Evolutionary conservation across 192 early-diverging fungal species (phyloP).

Genomic region (Gorgonomyces haynaldii): DNA sequence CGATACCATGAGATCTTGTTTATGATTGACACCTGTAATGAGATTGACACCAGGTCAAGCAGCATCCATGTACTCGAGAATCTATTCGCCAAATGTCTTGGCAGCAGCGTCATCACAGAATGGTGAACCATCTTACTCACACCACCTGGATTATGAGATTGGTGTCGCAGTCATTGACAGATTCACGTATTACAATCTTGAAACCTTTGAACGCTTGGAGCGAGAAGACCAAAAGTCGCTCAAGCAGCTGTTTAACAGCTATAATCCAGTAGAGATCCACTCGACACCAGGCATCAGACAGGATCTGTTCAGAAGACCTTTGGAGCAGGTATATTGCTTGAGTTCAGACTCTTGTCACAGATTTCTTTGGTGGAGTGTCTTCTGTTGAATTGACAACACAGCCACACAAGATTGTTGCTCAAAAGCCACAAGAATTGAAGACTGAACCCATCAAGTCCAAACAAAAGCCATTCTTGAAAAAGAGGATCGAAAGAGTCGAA

Average conservation of each 20-base stretch:
- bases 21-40: constrained; percentile 98
- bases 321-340: constrained; percentile 54
- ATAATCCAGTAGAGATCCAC: constrained; percentile 57
- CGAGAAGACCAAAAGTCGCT: constrained; percentile 51
- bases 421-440: too few relatives aligned
- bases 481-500: too few relatives aligned
- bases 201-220: constrained; percentile 78
- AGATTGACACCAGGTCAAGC: too few relatives aligned
- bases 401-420: too few relatives aligned
- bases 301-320: constrained; percentile 68
- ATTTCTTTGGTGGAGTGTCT: constrained; percentile 95
- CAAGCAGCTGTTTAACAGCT: constrained; percentile 35
- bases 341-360: constrained; percentile 61
- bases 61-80: constrained; percentile 87
- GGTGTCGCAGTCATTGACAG: constrained; percentile 97
- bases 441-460: too few relatives aligned
- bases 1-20: constrained; percentile 97
- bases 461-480: too few relatives aligned
- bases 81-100: constrained; percentile 87
- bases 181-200: constrained; percentile 91
- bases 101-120: constrained; percentile 77
- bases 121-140: constrained; percentile 89
- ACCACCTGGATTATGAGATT: constrained; percentile 82
- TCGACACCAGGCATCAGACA: constrained; percentile 78
- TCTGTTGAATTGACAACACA: constrained; percentile 84